Evolutionary conservation across 768 basidiomycete species (phyloP).

Genomic region (Cystofilobasidium bisporidii): DNA sequence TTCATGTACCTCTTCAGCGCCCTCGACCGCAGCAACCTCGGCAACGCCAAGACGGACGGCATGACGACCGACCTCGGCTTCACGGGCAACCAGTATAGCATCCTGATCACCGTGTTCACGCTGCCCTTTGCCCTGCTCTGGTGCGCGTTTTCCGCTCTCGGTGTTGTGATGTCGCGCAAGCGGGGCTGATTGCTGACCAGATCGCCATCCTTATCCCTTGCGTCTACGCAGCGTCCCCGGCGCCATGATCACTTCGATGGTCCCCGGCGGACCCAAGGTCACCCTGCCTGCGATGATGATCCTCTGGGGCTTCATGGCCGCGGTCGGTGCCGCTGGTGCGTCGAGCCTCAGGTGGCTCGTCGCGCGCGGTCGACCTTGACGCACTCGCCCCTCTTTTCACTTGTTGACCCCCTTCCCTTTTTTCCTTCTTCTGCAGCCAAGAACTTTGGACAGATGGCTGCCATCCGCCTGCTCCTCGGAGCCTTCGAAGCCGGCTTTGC

Average conservation of each 20-base stretch:
- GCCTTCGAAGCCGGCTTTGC: constrained; percentile 49
- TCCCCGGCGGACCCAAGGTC: too few relatives aligned
- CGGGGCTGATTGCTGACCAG: too few relatives aligned
- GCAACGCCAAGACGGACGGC: constrained; percentile 50
- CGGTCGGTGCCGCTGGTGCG: neutral
- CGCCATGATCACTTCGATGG: neutral
- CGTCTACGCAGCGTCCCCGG: too few relatives aligned
- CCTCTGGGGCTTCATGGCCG: too few relatives aligned
- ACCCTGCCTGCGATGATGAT: neutral
- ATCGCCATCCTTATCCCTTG: too few relatives aligned
- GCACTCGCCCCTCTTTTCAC: too few relatives aligned
- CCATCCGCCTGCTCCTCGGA: constrained; percentile 45
- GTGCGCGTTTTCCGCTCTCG: too few relatives aligned
- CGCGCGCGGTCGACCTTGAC: neutral
- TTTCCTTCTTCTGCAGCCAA: constrained; percentile 35
- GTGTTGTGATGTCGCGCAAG: too few relatives aligned
- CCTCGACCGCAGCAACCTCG: constrained; percentile 42
- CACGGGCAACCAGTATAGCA: constrained; percentile 46
- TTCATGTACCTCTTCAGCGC: neutral
- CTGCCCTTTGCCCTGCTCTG: neutral
- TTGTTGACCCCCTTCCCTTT: too few relatives aligned
- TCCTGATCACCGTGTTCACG: neutral
- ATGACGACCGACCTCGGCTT: constrained; percentile 45
- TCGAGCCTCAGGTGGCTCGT: neutral
- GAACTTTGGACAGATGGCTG: constrained; percentile 40